phyloP scores from a whole-genome alignment of 169 alveolate genomes.

The Cryptosporidium meleagridis region DNA sequence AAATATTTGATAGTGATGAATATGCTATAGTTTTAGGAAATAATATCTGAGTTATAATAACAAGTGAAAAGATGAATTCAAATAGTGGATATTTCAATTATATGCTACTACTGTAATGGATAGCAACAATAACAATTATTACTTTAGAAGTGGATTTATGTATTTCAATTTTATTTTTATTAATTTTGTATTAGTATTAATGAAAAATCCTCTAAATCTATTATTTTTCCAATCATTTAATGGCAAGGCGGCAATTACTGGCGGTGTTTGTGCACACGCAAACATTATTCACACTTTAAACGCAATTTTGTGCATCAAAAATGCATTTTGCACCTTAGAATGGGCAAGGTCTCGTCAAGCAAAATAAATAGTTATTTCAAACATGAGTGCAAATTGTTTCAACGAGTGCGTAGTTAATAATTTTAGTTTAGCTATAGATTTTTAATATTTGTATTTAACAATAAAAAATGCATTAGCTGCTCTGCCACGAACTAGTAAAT shows the following conservation, averaged over 20 bases:
- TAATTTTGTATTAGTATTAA: too few relatives aligned
- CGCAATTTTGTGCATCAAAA: not conserved
- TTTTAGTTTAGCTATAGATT: not conserved
- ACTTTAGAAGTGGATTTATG: too few relatives aligned
- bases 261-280: not conserved
- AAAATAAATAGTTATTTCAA: not conserved
- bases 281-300: not conserved
- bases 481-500: not conserved
- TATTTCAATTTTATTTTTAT: too few relatives aligned
- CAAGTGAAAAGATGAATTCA: too few relatives aligned
- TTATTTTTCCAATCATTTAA: not conserved
- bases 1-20: not conserved
- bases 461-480: not conserved
- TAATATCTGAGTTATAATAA: too few relatives aligned
- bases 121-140: too few relatives aligned
- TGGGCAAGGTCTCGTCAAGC: not conserved
- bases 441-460: not conserved
- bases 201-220: not conserved
- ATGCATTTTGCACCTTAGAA: not conserved
- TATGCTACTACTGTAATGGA: not conserved
- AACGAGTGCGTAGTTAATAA: not conserved
- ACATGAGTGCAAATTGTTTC: not conserved
- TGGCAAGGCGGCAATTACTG: not conserved
- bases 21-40: not conserved
- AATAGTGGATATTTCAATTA: not conserved